Evolutionary conservation across 2,329 filamentous ascomycete genomes (phyloP).

Genomic region (Alternaria burnsii): DNA sequence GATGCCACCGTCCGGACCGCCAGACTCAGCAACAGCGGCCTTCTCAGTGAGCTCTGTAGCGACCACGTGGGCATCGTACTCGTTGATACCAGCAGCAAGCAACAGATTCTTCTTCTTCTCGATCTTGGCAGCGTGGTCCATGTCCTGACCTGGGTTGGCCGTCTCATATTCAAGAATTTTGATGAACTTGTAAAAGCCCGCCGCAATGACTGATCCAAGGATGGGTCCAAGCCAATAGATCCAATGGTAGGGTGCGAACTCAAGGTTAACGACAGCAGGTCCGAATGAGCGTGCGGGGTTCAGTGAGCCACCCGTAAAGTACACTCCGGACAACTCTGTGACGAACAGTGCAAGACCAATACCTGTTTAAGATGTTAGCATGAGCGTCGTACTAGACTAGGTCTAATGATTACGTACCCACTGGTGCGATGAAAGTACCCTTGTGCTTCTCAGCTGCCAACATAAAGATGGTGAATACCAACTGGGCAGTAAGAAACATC

Average conservation of each 20-base stretch:
- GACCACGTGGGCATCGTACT: slow-evolving; percentile 24
- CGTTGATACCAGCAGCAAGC: slow-evolving; percentile 29
- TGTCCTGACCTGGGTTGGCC: slow-evolving; percentile 43
- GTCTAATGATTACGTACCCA: slow-evolving; percentile 54
- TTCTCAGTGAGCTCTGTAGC: slow-evolving; percentile 27
- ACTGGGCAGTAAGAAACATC: slow-evolving; percentile 35
- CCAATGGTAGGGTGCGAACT: slow-evolving; percentile 43
- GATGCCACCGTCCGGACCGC: slow-evolving; percentile 15
- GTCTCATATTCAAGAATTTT: slow-evolving; percentile 47
- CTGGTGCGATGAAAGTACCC: slow-evolving; percentile 62
- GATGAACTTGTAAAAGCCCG: slow-evolving; percentile 58
- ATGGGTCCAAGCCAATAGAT: slow-evolving; percentile 57
- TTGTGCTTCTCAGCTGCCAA: slow-evolving; percentile 69
- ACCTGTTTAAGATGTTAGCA: slow-evolving; percentile 3
- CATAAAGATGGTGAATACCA: slow-evolving; percentile 58
- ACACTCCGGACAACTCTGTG: slow-evolving; percentile 43
- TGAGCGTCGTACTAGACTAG: background rate
- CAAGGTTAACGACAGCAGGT: slow-evolving; percentile 50
- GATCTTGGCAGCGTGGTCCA: slow-evolving; percentile 21
- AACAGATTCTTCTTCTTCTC: slow-evolving; percentile 21
- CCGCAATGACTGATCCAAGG: slow-evolving; percentile 54
- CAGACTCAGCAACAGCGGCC: slow-evolving; percentile 1
- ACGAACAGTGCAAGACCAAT: slow-evolving; percentile 76
- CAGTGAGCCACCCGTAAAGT: slow-evolving; percentile 54
- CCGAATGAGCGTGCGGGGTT: slow-evolving; percentile 57